Evolutionary conservation across 345 rosid species (phyloP), one percentile per base, ranked within the genome.

Genomic region (Euphorbia peplus): DNA sequence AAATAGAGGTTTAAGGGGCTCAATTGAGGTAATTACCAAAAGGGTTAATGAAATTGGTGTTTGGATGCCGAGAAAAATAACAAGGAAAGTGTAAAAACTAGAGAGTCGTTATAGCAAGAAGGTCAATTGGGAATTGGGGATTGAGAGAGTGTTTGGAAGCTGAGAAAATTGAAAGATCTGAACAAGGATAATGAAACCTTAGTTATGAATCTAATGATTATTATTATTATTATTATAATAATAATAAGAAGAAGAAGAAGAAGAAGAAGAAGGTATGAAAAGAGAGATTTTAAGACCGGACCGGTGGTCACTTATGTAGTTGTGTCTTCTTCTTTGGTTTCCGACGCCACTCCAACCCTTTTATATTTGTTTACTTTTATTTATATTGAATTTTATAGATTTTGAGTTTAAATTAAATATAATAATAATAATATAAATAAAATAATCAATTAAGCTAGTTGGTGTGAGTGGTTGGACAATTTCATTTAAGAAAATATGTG

Each of bases 91-190:
- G n/a, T n/a, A n/a, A n/a, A n/a, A n/a, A n/a, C n/a, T n/a, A n/a
- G n/a, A n/a, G n/a, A n/a, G n/a, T n/a, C n/a, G n/a, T n/a, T n/a
- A n/a, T n/a, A n/a, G n/a, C n/a, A n/a, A n/a, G n/a, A n/a, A n/a
- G n/a, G n/a, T n/a, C n/a, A n/a, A n/a, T n/a, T n/a, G n/a, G n/a
- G n/a, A n/a, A n/a, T n/a, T n/a, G n/a, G n/a, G n/a, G n/a, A n/a
- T 29, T 47, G 4, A 18, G 5, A 18, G 0, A 16, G 60, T 16
- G 75, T 28, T 70, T 67, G 72, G 67, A 21, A 30, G 16, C 35
- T 4, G 59, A 72, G 63, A 67, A 58, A 63, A 32, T 8, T 47
- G 46, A 44, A 12, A n/a, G n/a, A n/a, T n/a, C n/a, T n/a, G n/a
- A n/a, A n/a, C n/a, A n/a, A n/a, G n/a, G n/a, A n/a, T n/a, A 61